Evolutionary conservation across 148 eudicot genomes (phyloP).

Genomic region (Rhododendron henanense): DNA sequence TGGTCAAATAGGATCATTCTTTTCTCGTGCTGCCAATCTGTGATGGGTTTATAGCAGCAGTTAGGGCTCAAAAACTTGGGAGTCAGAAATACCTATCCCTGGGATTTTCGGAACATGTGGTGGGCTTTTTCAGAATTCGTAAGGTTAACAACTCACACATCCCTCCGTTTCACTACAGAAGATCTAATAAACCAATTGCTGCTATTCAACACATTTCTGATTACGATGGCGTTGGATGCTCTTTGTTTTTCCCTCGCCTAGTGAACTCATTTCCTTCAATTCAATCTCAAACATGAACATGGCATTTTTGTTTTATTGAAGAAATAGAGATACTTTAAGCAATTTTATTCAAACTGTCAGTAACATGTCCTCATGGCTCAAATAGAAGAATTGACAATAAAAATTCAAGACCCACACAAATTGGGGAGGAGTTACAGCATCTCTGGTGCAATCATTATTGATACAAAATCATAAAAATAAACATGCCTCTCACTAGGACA

Average conservation of each 20-base stretch:
- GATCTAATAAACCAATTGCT: neutral
- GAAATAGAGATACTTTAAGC: neutral
- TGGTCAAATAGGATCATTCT: too few relatives aligned
- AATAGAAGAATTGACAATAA: neutral
- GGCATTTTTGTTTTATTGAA: constrained; percentile 6
- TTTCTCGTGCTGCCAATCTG: too few relatives aligned
- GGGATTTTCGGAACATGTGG: neutral
- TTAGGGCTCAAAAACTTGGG: too few relatives aligned
- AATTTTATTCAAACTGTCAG: neutral
- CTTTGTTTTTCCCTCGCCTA: neutral
- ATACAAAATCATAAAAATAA: constrained; percentile 1
- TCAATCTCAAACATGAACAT: neutral
- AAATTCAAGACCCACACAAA: neutral
- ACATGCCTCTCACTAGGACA: constrained; percentile 5
- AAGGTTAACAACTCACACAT: neutral
- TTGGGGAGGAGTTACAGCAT: neutral
- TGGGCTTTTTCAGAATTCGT: neutral
- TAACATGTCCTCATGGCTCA: neutral
- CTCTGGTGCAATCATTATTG: neutral
- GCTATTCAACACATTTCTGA: neutral
- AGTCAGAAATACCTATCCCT: too few relatives aligned
- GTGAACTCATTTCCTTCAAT: neutral
- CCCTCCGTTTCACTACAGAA: neutral
- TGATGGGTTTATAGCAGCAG: too few relatives aligned
- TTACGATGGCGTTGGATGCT: neutral